Evolutionary conservation across 495 filamentous ascomycete genomes (phyloP).

Genomic region (Xylaria nigripes): DNA sequence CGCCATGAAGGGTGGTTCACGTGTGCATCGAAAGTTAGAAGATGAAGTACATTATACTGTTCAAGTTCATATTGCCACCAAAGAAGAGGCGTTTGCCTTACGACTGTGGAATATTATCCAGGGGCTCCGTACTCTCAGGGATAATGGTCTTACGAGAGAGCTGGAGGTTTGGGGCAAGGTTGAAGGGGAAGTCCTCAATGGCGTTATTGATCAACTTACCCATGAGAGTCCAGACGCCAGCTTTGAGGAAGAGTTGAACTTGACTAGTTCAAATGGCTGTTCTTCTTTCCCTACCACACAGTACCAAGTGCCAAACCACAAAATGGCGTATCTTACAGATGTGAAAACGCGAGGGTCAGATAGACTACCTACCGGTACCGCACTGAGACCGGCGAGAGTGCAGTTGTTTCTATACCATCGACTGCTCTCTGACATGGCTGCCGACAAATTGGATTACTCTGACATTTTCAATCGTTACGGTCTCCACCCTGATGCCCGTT

Average conservation of each 20-base stretch:
- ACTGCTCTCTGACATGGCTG: constrained; percentile 68
- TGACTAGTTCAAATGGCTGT: constrained; percentile 20
- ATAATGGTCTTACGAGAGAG: constrained; percentile 77
- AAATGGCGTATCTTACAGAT: constrained; percentile 69
- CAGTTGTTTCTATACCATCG: constrained; percentile 89
- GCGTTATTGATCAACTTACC: constrained; percentile 81
- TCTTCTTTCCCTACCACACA: constrained; percentile 22
- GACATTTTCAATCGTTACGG: constrained; percentile 60
- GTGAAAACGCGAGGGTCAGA: constrained; percentile 70
- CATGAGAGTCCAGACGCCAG: constrained; percentile 65
- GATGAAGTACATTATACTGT: constrained; percentile 74
- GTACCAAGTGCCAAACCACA: constrained; percentile 55
- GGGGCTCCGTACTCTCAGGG: constrained; percentile 66
- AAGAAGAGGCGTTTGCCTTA: constrained; percentile 76
- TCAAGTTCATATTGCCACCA: constrained; percentile 57
- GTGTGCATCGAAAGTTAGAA: constrained; percentile 75
- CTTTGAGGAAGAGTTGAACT: constrained; percentile 48
- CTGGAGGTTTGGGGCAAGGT: constrained; percentile 87
- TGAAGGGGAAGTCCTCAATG: constrained; percentile 76
- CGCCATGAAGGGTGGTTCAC: constrained; percentile 74
- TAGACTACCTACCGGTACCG: constrained; percentile 54
- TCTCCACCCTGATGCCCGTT: constrained; percentile 52
- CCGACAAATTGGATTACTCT: constrained; percentile 58
- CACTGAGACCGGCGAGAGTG: constrained; percentile 68
- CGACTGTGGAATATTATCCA: constrained; percentile 89